Evolutionary conservation across 78 protist species (phyloP), one percentile per base, ranked within the genome.

Genomic region (Dictyostelium firmibasis): DNA sequence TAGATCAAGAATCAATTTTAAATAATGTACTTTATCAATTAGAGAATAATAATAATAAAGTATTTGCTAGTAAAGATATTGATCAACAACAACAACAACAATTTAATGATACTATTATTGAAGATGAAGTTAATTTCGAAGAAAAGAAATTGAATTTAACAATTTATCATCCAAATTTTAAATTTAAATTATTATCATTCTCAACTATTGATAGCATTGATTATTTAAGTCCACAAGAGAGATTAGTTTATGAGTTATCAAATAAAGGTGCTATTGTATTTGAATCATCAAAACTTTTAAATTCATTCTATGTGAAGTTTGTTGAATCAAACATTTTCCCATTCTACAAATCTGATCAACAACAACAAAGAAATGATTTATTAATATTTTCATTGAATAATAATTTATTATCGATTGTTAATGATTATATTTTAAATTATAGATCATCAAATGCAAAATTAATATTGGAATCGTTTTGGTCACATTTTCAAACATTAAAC

Each of bases 151-250:
- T 29, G 27, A 25, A 23, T 44, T n/a, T 88, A 11, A 8, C 93
- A 23, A 38, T 88, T 35, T 9, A 13, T 38, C 94, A 89, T 23
- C 35, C 82, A 25, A 69, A 79, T 27, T 89, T 89, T 25, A 29
- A 81, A 20, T 23, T 67, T 8, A 43, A 36, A 33, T 41, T 89
- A 44, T 64, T 89, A 14, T 35, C 69, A 14, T 70, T 64, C 16
- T 41, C 27, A 7, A 4, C 67, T 0, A 4, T 70, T 20, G 64
- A 53, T 47, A 81, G 23, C 4, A 38, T 75, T 6, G 25, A 36
- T 23, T 89, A 89, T 35, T 27, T 70, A n/a, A 89, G 74, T 70
- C 87, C 94, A 25, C 70, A 89, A 43, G 94, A 89, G 8, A 67
- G 44, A 27, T 50, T 84, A 5, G 57, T 89, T 4, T 78, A 70